Evolutionary conservation across 148 eudicot species (phyloP), one percentile per base, ranked within the genome.

Genomic region (Rhododendron henanense): DNA sequence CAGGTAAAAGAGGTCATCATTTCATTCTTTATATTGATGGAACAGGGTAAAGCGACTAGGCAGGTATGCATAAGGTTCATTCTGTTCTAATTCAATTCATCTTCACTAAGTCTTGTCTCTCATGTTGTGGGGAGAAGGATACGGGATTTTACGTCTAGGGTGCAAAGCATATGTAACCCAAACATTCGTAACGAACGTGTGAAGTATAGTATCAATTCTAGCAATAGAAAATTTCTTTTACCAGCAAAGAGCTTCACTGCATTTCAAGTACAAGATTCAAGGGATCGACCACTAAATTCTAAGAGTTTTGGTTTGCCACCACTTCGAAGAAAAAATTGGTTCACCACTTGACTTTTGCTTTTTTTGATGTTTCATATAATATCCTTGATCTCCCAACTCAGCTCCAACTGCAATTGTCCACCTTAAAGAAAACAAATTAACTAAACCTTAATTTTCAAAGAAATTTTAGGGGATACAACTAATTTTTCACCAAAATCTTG

Each of bases 1-100:
- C 91, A 97, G 99, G 98, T 97, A 57, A 97, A 97, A 86, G 99
- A 97, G 91, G 99, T 97, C 47, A 93, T 97, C 47, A 37, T 97
- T 79, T 88, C 96, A 16, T 97, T 92, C 85, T 97, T 90, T 85
- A 93, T 97, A 88, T 87, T 97, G 93, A 95, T 97, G 98, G 98
- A 97, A 91, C 96, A 93, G 91, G 98, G 99, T 39, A 94, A 95
- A 90, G 92, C 95, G 81, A 93, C 98, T 75, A 84, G 91, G 88
- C 89, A 95, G 98, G 99, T 97, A 88, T 86, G n/a, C 28, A 16
- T 75, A 25, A 9, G 19, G 2, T n/a, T 10, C 28, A 63, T n/a
- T 63, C 31, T 21, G 3, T 63, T 21, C 25, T 2, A 63, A 63
- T 63, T 63, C 28, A 63, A n/a, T 10, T n/a, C 31, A n/a, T 4